These are phyloP conservation scores for Xerocomus spinulosus DNA, from an alignment of 768 basidiomycete genomes.

Conservation along the genomic window DNA sequence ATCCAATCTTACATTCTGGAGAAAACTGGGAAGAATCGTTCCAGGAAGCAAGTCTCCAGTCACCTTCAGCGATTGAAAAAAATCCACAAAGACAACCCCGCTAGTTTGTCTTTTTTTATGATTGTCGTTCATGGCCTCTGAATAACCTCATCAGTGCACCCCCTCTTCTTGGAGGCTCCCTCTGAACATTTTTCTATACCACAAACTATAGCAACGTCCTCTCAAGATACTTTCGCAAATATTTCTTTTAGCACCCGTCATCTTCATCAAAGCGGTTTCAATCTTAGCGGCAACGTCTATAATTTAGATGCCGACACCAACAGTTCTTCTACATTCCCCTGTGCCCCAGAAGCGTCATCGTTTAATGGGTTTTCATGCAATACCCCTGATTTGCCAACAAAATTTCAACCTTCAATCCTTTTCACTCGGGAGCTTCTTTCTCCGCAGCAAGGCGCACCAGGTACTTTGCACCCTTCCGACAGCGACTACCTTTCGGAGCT, in stretches of 20 bases:
- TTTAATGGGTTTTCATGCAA: background rate
- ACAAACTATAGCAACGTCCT: background rate
- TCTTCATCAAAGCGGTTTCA: conserved; percentile 13
- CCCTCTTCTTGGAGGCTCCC: conserved; percentile 25
- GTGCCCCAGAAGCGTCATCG: conserved; percentile 4
- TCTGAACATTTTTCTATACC: conserved; percentile 8
- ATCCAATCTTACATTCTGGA: conserved; percentile 37
- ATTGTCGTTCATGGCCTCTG: background rate
- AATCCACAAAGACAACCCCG: conserved; percentile 28
- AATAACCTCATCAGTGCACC: conserved; percentile 14
- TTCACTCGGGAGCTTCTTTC: conserved; percentile 8
- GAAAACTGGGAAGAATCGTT: conserved; percentile 36
- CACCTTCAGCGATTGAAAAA: conserved; percentile 38
- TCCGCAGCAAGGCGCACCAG: conserved; percentile 6
- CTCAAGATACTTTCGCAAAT: conserved; percentile 10
- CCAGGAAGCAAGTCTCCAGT: conserved; percentile 38
- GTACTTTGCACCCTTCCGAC: background rate
- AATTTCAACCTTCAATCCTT: conserved; percentile 3
- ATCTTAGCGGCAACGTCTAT: conserved; percentile 5
- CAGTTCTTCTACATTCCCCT: conserved; percentile 3
- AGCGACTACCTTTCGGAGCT: conserved; percentile 13
- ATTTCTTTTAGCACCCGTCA: conserved; percentile 6
- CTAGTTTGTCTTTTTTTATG: conserved; percentile 23
- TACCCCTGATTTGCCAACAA: conserved; percentile 4
- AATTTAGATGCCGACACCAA: background rate